Percentiles rank a stretch among this genome's conserved stretches.
phyloP scores from a whole-genome alignment of 2,329 filamentous ascomycete species.

The Talaromyces rugulosus region DNA sequence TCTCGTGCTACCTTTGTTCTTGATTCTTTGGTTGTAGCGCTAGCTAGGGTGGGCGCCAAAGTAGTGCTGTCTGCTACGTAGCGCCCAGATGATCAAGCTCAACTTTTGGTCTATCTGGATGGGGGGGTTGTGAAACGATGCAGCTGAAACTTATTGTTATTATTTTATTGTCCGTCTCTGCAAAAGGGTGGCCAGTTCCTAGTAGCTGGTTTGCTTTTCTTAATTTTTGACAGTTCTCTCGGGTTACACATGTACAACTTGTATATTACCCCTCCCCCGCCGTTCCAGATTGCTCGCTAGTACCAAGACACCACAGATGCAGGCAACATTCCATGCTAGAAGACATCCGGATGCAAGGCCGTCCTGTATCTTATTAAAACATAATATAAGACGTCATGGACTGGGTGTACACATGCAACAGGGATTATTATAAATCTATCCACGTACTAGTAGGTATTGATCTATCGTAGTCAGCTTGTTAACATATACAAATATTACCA shows the following conservation, averaged over 20 bases:
- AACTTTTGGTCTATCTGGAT: too few species aligned
- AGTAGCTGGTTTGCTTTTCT: too few species aligned
- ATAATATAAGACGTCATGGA: neutral
- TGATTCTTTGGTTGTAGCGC: neutral
- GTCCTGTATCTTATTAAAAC: neutral
- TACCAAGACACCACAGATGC: neutral
- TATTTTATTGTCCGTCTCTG: too few species aligned
- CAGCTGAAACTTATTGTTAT: neutral
- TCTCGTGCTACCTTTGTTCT: neutral
- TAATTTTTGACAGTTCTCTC: too few species aligned
- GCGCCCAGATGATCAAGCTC: too few species aligned
- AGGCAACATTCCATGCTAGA: neutral
- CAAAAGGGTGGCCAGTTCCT: too few species aligned
- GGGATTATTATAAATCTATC: neutral
- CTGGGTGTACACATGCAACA: neutral
- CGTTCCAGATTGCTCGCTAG: too few species aligned
- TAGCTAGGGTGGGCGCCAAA: too few species aligned
- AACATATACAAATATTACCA: neutral
- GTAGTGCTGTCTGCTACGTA: too few species aligned
- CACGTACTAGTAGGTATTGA: neutral
- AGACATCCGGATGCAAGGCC: neutral
- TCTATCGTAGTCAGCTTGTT: neutral
- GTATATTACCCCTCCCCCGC: neutral
- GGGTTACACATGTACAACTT: neutral
- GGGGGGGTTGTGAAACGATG: neutral